Base-by-base conservation (phyloP, 1,284 basidiomycete species). In the Leccinum colubrinum region DNA sequence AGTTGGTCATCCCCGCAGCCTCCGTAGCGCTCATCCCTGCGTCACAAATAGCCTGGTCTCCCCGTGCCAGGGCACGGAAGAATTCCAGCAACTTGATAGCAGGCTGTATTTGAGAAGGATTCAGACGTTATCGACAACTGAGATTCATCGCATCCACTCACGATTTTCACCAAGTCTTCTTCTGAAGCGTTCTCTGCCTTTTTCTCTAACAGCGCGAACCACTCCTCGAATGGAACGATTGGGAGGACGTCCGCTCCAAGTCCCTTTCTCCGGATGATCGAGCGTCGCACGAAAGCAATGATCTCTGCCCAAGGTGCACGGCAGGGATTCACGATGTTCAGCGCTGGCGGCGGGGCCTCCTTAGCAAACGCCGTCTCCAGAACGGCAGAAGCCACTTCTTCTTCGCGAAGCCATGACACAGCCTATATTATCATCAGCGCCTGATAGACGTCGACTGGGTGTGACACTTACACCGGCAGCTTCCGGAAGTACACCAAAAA, bases 401-500 rank as follows among this genome's bases (percentile, higher is more conserved):
- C 59, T 17, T 61, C 52, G 0, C 70, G 69, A 14, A 69, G 52
- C 68, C 68, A 70, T 1, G 68, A 66, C 12, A 65, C 62, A n/a
- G 62, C 50, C 68, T 70, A 50, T 11, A 3, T 6, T 11, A 12
- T 11, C 27, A 12, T 53, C 9, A 53, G 27, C 27, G n/a, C 52
- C 5, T 11, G 43, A 53, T 53, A 30, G 7, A 2, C n/a, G 6
- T 17, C 6, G 11, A 33, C 9, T 53, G 6, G 11, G 52, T 12
- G 11, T 33, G 15, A 15, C 52, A 68, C 68, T 41, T 50, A 73
- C 70, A 39, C 72, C 69, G 9, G 52, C 48, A 1, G 63, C 54
- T n/a, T 64, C 65, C 4, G 75, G 74, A 25, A 52, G 51, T 5
- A 52, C 27, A 30, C 68, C 65, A 6, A 75, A 60, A 6, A 66